phyloP scores from a whole-genome alignment of 495 filamentous ascomycete species.

The Penicillium taxi region DNA sequence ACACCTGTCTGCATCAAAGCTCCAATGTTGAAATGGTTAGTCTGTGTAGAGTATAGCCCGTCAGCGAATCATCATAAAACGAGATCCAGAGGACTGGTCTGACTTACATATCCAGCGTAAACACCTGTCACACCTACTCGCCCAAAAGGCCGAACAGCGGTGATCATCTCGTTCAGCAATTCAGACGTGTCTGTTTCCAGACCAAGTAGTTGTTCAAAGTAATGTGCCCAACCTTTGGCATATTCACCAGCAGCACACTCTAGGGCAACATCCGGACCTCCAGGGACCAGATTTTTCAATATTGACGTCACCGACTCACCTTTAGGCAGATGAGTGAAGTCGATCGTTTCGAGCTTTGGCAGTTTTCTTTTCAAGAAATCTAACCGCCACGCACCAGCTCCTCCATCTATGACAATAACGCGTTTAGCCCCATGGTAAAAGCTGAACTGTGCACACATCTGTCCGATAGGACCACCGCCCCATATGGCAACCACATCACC shows the following conservation, averaged over 20 bases:
- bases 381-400: conserved; percentile 53
- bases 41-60: conserved; percentile 31
- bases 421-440: conserved; percentile 63
- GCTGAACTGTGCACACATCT: conserved; percentile 70
- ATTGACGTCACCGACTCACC: conserved; percentile 56
- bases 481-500: conserved; percentile 36
- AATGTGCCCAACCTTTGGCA: conserved; percentile 73
- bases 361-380: conserved; percentile 56
- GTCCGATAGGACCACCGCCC: conserved; percentile 66
- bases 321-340: conserved; percentile 46
- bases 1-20: conserved; percentile 78
- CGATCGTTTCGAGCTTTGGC: conserved; percentile 53
- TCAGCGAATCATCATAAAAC: background rate
- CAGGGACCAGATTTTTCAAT: conserved; percentile 64
- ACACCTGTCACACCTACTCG: conserved; percentile 71
- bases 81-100: background rate
- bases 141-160: conserved; percentile 66
- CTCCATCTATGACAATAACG: conserved; percentile 75
- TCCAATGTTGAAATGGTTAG: conserved; percentile 78
- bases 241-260: conserved; percentile 85
- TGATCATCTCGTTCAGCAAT: conserved; percentile 83
- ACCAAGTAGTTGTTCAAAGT: conserved; percentile 64
- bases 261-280: conserved; percentile 68
- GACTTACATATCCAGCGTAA: conserved; percentile 71
- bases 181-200: conserved; percentile 82